Base-by-base conservation (phyloP, 768 basidiomycete species). In the Tulasnella sp. region DNA sequence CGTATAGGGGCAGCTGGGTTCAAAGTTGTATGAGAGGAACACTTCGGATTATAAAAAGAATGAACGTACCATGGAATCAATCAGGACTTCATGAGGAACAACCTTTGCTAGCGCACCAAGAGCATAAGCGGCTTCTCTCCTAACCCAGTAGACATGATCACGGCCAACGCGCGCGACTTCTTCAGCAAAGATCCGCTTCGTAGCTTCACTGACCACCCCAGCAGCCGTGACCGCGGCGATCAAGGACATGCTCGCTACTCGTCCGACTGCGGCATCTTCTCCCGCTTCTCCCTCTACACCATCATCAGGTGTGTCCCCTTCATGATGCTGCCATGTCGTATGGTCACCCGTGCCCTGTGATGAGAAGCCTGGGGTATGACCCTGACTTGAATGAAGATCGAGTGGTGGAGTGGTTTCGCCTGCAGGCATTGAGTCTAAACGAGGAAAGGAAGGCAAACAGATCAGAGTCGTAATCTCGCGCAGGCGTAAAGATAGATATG, bases 201-300 rank as follows among this genome's bases (percentile, higher is more conserved):
- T 78, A 24, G 70, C 70, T 10, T 68, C 65, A 73, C 78, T 67
- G 68, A 87, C 85, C 84, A 62, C 81, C 82, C 57, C 57, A 31
- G 57, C 57, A 25, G 90, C 87, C 29, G 86, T 80, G 11, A 92
- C 82, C 7, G 89, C 83, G 41, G 92, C 92, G 74, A 94, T 87
- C 52, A 96, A 73, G 68, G 88, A 90, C 91, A 96, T 92, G 65
- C 90, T 90, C 3, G 89, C 87, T 50, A 94, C 74, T 59, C 91
- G 78, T 4, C 93, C 93, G 19, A 91, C 77, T 3, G 86, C 81
- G 12, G 85, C 88, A 68, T 93, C 89, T 64, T 90, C 81, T 29
- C 71, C 73, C 15, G 71, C 75, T 29, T 75, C 75, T 11, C 73
- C 53, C 27, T 68, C 66, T 45, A 59, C 53, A 50, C 65, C 43